Conservation (phyloP, 2,329 filamentous ascomycete species). For the Boeremia exigua region DNA sequence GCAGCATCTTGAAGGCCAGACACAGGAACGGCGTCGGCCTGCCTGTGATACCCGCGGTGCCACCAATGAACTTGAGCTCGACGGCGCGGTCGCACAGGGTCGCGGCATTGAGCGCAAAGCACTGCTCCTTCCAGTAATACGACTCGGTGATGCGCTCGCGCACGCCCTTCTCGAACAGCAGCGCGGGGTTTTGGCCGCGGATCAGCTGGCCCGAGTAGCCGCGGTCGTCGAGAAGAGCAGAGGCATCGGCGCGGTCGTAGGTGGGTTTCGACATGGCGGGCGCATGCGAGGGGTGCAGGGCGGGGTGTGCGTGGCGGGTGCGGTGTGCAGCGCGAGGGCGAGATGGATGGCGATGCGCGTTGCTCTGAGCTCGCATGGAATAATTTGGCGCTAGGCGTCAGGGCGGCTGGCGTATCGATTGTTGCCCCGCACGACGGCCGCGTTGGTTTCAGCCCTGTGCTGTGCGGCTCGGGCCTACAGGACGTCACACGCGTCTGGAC, state of each 20-base stretch:
- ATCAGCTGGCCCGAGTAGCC: conserved; percentile 78
- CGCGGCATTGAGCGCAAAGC: conserved; percentile 87
- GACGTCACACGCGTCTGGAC: conserved; percentile 38
- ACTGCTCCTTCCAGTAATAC: conserved; percentile 99
- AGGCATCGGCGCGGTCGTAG: conserved; percentile 78
- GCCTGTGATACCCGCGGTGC: conserved; percentile 83
- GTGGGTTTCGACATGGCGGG: conserved; percentile 47
- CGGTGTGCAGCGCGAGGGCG: neutral
- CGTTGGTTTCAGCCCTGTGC: conserved; percentile 26
- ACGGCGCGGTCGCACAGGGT: conserved; percentile 87
- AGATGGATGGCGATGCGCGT: neutral
- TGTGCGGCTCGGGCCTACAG: too few relatives aligned
- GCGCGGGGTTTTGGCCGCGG: conserved; percentile 92
- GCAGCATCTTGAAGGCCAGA: conserved; percentile 90
- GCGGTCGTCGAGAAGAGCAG: conserved; percentile 82
- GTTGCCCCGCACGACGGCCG: conserved; percentile 24
- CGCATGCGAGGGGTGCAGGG: neutral
- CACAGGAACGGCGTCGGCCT: conserved; percentile 93
- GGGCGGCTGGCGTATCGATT: conserved; percentile 34
- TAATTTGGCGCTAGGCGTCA: conserved; percentile 19
- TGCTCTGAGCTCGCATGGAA: conserved; percentile 16
- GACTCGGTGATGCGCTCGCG: conserved; percentile 93
- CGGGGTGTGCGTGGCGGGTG: neutral
- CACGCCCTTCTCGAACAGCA: conserved; percentile 93
- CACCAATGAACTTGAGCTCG: conserved; percentile 82